Evolutionary conservation across 2,329 filamentous ascomycete species (phyloP).

Genomic region (Parascedosporium putredinis): DNA sequence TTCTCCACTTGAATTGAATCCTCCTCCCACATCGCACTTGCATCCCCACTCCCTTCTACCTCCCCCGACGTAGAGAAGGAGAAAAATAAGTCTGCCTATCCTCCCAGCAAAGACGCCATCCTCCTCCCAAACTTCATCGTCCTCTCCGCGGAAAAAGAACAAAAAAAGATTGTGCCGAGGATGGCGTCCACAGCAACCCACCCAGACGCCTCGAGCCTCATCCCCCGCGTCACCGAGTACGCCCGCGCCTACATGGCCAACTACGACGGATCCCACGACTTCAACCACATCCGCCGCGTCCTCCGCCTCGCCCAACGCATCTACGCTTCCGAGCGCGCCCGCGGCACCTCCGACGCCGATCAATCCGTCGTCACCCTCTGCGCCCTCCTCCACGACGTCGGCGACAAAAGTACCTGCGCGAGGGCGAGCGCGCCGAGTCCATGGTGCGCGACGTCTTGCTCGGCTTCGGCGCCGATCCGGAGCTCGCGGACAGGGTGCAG

Average conservation of each 20-base stretch:
- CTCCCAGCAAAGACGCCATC: too few relatives aligned
- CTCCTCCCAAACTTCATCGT: too few relatives aligned
- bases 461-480: conserved; percentile 41
- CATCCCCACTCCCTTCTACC: too few relatives aligned
- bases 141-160: too few relatives aligned
- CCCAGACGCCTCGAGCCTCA: conserved; percentile 23
- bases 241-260: conserved; percentile 63
- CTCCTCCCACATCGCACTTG: too few relatives aligned
- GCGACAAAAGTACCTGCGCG: conserved; percentile 70
- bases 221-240: conserved; percentile 50
- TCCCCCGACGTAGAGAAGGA: too few relatives aligned
- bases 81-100: too few relatives aligned
- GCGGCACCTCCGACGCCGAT: conserved; percentile 31
- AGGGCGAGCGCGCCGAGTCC: conserved; percentile 45
- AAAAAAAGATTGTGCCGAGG: too few relatives aligned
- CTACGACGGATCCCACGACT: conserved; percentile 84
- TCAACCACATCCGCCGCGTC: conserved; percentile 72
- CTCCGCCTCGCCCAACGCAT: conserved; percentile 61
- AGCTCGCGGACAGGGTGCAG: conserved; percentile 58
- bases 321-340: conserved; percentile 34
- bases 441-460: conserved; percentile 45
- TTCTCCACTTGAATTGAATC: too few relatives aligned
- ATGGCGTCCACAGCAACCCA: background rate
- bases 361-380: conserved; percentile 55
- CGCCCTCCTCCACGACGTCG: conserved; percentile 78